Evolutionary conservation across 129 eudicot species (phyloP), one percentile per base, ranked within the genome.

Genomic region (Saussurea involucrata): DNA sequence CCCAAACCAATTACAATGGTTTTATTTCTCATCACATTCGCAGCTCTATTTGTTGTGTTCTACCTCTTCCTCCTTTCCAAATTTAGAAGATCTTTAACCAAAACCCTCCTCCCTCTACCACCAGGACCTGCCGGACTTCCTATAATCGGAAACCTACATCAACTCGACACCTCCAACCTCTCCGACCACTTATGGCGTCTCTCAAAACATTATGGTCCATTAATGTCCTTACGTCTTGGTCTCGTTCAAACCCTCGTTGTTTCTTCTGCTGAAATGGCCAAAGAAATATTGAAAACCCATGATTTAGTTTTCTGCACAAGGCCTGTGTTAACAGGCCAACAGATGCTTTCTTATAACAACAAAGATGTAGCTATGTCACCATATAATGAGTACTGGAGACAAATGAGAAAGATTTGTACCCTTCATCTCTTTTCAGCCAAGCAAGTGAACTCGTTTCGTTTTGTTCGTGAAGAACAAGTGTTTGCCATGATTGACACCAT

Each of bases 81-180:
- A 22, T 27, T 32, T 1, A 71, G 18, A 69, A 69, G 1, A 15
- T 58, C 42, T 29, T 5, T 9, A 4, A 24, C n/a, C 4, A 71
- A 65, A 6, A 17, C 29, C 18, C 13, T 42, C 63, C 34, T 6
- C 77, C 71, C 55, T 63, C 60, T 79, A 15, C 87, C 85, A 12
- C 87, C 90, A 0, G 87, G 87, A 10, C 90, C 90, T 25, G 74
- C 78, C 0, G 79, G 85, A 11, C 85, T 86, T 69, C 90, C 90
- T 0, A 8, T 86, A 3, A 83, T 86, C 18, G 90, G 90, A 22
- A 83, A 86, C 83, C 65, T 86, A 0, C 85, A 76, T 67, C 79
- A 76, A 55, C 74, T 83, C 12, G 71, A 82, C 4, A 34, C 32
- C 24, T 60, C 83, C 4, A 15, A 71, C 44, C 85, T 68, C 3